Percentiles rank a stretch among this genome's conserved stretches.
Conservation (phyloP, 495 filamentous ascomycete genomes). For the Astrothelium macrocarpum region DNA sequence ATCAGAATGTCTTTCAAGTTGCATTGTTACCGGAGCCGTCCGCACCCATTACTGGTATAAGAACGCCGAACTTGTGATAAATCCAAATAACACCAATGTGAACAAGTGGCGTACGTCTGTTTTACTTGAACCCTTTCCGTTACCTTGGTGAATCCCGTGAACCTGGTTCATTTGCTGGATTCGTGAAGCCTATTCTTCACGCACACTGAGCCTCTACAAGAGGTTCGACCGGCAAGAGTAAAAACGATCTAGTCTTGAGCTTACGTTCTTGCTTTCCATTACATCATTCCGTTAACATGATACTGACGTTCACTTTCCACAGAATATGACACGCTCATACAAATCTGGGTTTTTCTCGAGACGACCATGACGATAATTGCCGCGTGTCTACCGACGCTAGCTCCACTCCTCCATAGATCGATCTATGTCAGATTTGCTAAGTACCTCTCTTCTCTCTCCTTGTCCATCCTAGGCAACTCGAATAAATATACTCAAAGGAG, state of each 20-base stretch:
- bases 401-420: not conserved
- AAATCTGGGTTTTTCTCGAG: not conserved
- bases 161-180: not conserved
- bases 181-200: not conserved
- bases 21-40: too few relatives aligned
- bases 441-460: not conserved
- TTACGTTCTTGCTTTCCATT: not conserved
- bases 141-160: not conserved
- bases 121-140: not conserved
- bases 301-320: not conserved
- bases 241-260: not conserved
- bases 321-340: not conserved
- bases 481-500: not conserved
- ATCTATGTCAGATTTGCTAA: not conserved
- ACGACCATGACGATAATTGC: not conserved
- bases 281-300: not conserved
- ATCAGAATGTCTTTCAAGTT: too few relatives aligned
- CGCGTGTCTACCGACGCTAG: not conserved
- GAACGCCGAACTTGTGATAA: not conserved
- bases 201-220: not conserved
- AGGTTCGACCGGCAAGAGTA: not conserved
- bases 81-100: not conserved
- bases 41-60: not conserved
- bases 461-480: not conserved
- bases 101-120: not conserved